phyloP scores from a whole-genome alignment of 352 stramenopile species.

The Phytophthora ramorum region DNA sequence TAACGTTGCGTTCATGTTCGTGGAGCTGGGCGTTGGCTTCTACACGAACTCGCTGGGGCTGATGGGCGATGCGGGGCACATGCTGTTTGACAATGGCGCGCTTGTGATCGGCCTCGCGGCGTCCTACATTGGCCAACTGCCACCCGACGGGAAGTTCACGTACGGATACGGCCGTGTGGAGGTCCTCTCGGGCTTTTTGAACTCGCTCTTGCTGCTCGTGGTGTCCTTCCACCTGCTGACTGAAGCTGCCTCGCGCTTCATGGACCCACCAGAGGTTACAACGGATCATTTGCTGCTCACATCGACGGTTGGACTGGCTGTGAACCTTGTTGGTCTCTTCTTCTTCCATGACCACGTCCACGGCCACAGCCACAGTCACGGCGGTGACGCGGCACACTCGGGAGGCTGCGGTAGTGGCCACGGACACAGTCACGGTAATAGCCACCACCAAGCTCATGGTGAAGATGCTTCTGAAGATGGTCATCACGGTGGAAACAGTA shows the following conservation, averaged over 20 bases:
- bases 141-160: constrained; percentile 74
- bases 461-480: constrained; percentile 43
- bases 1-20: constrained; percentile 89
- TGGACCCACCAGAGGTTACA: constrained; percentile 76
- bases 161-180: constrained; percentile 90
- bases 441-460: constrained; percentile 59
- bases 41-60: constrained; percentile 88
- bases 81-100: constrained; percentile 90
- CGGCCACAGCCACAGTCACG: constrained; percentile 72
- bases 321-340: constrained; percentile 90
- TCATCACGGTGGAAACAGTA: constrained; percentile 66
- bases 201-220: constrained; percentile 84
- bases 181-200: constrained; percentile 88
- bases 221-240: constrained; percentile 87
- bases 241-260: constrained; percentile 77
- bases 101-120: constrained; percentile 86
- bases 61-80: constrained; percentile 89
- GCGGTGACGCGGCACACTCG: constrained; percentile 37
- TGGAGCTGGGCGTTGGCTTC: constrained; percentile 86
- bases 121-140: constrained; percentile 83
- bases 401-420: constrained; percentile 50
- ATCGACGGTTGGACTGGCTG: constrained; percentile 76
- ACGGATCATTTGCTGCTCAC: constrained; percentile 89
- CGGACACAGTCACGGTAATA: constrained; percentile 66
- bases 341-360: constrained; percentile 93